Conservation (phyloP, 1,284 basidiomycete genomes). For the Cryptococcus hybrid region DNA sequence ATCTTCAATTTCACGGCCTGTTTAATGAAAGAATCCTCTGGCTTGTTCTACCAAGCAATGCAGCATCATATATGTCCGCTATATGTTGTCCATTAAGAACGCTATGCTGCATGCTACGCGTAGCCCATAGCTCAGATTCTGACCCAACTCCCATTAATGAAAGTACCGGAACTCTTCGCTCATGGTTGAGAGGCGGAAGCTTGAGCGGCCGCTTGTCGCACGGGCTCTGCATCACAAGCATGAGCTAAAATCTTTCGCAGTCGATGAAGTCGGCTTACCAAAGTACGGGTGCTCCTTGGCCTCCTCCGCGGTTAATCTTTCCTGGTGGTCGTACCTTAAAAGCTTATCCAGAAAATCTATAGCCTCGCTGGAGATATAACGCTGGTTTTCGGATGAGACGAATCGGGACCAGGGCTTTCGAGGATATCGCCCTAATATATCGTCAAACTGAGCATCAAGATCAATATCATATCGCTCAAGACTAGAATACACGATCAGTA, state of each 20-base stretch:
- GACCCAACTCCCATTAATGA: no score
- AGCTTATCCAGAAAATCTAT: constrained; percentile 96
- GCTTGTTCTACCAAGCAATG: no score
- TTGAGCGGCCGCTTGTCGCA: constrained; percentile 24
- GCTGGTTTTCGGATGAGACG: constrained; percentile 89
- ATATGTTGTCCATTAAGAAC: no score
- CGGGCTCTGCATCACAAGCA: constrained; percentile 17
- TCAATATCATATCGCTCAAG: constrained; percentile 94
- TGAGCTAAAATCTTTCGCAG: neutral
- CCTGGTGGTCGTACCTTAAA: constrained; percentile 92
- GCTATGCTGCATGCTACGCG: no score
- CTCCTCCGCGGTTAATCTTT: constrained; percentile 89
- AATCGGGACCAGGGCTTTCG: constrained; percentile 93
- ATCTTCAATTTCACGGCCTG: no score
- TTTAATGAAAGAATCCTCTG: no score
- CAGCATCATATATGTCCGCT: no score
- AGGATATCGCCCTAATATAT: constrained; percentile 84
- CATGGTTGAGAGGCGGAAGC: neutral
- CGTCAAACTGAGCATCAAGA: constrained; percentile 85
- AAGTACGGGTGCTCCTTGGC: constrained; percentile 88
- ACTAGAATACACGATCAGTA: constrained; percentile 20
- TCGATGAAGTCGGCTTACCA: constrained; percentile 54
- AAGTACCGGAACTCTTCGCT: no score
- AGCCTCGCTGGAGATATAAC: constrained; percentile 97
- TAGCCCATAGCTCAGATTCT: no score